These are phyloP conservation scores for Macrolepiota fuliginosa DNA, from an alignment of 768 basidiomycete genomes.

Conservation along the genomic window DNA sequence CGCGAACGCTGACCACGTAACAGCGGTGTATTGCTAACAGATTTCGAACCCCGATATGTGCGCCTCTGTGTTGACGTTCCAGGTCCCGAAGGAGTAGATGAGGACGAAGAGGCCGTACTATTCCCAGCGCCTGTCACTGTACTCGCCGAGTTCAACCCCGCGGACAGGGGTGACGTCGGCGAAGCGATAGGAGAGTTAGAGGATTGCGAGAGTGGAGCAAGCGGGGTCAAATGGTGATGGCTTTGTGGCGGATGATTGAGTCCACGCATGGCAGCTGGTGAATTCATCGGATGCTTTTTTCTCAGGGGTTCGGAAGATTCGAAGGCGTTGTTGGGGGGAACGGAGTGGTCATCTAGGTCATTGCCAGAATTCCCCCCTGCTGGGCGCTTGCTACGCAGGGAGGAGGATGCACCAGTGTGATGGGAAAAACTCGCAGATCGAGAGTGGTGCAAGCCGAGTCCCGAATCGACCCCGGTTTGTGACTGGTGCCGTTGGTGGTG, in stretches of 20 bases:
- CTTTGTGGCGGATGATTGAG: neutral
- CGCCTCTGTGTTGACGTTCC: slow-evolving; percentile 1
- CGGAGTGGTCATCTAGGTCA: neutral
- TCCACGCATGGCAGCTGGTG: neutral
- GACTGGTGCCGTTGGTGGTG: neutral
- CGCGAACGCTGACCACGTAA: slow-evolving; percentile 6
- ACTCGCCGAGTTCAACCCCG: neutral
- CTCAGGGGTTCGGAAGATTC: slow-evolving; percentile 4
- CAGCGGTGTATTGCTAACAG: slow-evolving; percentile 5
- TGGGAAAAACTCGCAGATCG: slow-evolving; percentile 4
- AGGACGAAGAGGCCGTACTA: neutral
- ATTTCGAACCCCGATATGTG: slow-evolving; percentile 3
- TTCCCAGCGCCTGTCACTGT: neutral
- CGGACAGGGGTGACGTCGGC: slow-evolving; percentile 3
- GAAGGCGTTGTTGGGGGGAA: neutral
- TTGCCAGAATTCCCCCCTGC: neutral
- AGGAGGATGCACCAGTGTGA: neutral
- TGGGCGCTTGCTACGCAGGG: neutral
- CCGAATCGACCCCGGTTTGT: neutral
- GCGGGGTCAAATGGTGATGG: neutral
- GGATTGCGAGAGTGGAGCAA: neutral
- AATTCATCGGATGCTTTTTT: slow-evolving; percentile 2
- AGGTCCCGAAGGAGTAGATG: neutral
- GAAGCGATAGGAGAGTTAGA: slow-evolving; percentile 2
- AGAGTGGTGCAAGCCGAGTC: neutral